phyloP scores from a whole-genome alignment of 768 basidiomycete species.

The Psilocybe cyanescens region DNA sequence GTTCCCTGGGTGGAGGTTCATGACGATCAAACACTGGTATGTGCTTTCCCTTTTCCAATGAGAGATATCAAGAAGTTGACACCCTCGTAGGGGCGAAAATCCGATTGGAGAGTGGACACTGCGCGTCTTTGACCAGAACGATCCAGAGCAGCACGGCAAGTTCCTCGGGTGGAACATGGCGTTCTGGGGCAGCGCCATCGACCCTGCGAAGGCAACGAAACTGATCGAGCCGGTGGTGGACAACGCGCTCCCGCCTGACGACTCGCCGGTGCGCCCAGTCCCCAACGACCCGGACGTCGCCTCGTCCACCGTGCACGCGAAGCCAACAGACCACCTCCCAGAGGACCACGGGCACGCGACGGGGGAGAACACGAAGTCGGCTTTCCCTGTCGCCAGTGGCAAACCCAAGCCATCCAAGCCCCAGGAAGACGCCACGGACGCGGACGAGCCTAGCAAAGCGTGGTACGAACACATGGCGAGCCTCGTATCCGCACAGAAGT shows the following conservation, averaged over 20 bases:
- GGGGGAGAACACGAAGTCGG: conserved; percentile 81
- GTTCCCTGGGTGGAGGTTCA: conserved; percentile 92
- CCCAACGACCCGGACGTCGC: conserved; percentile 32
- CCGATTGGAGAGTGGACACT: conserved; percentile 93
- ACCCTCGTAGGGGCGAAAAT: conserved; percentile 79
- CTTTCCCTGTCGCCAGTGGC: conserved; percentile 45
- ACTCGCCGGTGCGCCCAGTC: conserved; percentile 41
- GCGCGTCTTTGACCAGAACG: conserved; percentile 76
- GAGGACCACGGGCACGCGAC: conserved; percentile 77
- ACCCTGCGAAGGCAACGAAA: conserved; percentile 63
- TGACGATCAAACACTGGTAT: conserved; percentile 96
- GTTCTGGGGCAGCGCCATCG: conserved; percentile 87
- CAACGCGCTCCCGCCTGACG: conserved; percentile 48
- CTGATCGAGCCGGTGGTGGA: conserved; percentile 63
- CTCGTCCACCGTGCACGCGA: conserved; percentile 66
- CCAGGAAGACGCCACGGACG: conserved; percentile 16
- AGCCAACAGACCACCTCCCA: conserved; percentile 87
- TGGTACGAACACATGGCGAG: conserved; percentile 76
- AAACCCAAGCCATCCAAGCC: conserved; percentile 28
- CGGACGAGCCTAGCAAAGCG: conserved; percentile 58
- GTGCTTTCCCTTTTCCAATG: too few species aligned
- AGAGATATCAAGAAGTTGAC: not conserved
- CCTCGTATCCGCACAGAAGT: conserved; percentile 72
- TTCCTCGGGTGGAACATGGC: conserved; percentile 93
- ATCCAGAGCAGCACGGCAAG: conserved; percentile 50